phyloP scores from a whole-genome alignment of 768 basidiomycete genomes.

The Lentinula sp. region DNA sequence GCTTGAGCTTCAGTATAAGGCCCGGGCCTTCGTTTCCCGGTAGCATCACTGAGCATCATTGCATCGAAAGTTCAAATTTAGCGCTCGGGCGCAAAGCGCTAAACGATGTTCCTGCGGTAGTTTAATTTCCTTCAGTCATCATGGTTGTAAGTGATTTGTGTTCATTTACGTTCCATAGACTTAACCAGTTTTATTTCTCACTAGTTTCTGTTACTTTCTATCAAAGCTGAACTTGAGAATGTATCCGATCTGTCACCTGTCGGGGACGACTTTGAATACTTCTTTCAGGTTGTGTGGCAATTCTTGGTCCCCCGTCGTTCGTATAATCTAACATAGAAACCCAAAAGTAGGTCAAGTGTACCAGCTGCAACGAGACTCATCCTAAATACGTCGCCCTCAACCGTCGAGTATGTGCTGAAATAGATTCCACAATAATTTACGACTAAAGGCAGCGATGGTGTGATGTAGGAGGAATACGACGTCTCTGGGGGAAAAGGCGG shows the following conservation, averaged over 20 bases:
- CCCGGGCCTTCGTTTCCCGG: too few relatives aligned
- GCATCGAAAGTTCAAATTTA: too few relatives aligned
- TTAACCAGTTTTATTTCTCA: background rate
- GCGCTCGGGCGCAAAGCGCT: too few relatives aligned
- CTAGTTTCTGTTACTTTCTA: conserved; percentile 17
- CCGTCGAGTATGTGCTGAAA: conserved; percentile 39
- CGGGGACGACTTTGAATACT: conserved; percentile 68
- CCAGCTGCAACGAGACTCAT: conserved; percentile 66
- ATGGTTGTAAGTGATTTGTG: too few relatives aligned
- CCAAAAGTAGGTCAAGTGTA: conserved; percentile 61
- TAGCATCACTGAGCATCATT: too few relatives aligned
- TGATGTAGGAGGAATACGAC: conserved; percentile 53
- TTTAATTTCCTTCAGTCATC: too few relatives aligned
- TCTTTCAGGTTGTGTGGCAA: conserved; percentile 54
- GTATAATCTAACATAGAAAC: background rate
- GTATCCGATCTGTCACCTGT: conserved; percentile 65
- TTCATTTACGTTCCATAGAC: too few relatives aligned
- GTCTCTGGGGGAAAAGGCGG: conserved; percentile 62
- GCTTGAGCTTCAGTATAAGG: too few relatives aligned
- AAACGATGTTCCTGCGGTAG: too few relatives aligned
- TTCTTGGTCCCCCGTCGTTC: background rate
- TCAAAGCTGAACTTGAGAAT: conserved; percentile 78
- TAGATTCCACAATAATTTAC: background rate
- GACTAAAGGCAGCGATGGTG: background rate
- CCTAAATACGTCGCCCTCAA: conserved; percentile 70